These are phyloP conservation scores for Globisporangium mamillatum DNA, from an alignment of 352 stramenopile species.

Conservation along the genomic window DNA sequence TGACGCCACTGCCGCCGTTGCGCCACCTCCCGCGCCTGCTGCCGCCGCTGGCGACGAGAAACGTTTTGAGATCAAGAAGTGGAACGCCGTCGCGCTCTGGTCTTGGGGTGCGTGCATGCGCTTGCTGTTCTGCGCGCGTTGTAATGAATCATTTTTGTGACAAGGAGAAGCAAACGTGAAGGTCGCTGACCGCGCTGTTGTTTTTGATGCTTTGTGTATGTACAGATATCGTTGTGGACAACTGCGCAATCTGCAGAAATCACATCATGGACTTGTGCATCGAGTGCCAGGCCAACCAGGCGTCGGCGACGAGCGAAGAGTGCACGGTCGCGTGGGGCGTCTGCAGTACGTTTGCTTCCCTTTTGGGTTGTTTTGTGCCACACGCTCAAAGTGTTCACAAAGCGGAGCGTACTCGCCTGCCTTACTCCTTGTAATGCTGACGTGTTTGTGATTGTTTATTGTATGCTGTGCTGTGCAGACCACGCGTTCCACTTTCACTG, in stretches of 20 bases:
- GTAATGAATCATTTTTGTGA: neutral
- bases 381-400: too few relatives aligned
- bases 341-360: constrained; percentile 66
- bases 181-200: neutral
- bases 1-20: constrained; percentile 16
- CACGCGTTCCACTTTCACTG: constrained; percentile 99
- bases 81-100: constrained; percentile 99
- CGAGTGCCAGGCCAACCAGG: constrained; percentile 97
- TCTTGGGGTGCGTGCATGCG: constrained; percentile 87
- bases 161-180: neutral
- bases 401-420: too few relatives aligned
- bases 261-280: constrained; percentile 99
- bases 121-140: neutral
- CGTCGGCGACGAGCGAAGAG: constrained; percentile 84
- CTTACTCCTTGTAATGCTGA: constrained; percentile 22
- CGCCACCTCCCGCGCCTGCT: constrained; percentile 14
- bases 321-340: constrained; percentile 87
- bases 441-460: constrained; percentile 45
- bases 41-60: constrained; percentile 47
- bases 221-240: constrained; percentile 86
- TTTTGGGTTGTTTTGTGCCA: constrained; percentile 15
- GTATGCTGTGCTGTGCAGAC: constrained; percentile 81
- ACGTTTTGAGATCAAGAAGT: constrained; percentile 99
- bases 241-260: constrained; percentile 99
- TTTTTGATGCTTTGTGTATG: constrained; percentile 13